phyloP scores from a whole-genome alignment of 768 basidiomycete genomes.

The Phaffia australis region DNA sequence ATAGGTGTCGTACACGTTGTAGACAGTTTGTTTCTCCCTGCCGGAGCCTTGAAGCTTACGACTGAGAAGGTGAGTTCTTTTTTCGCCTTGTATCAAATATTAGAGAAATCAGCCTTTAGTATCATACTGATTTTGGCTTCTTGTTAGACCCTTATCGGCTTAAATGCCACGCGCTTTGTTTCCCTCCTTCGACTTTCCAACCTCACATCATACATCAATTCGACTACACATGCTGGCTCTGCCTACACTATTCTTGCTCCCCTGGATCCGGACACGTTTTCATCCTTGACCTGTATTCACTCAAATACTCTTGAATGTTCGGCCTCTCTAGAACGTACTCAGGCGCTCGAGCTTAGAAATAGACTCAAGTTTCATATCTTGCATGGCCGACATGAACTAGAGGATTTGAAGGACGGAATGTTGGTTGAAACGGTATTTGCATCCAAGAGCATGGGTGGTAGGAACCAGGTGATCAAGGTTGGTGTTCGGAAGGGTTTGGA shows the following conservation, averaged over 20 bases:
- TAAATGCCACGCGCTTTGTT: conserved; percentile 86
- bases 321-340: conserved; percentile 56
- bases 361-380: conserved; percentile 83
- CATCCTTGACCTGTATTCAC: neutral
- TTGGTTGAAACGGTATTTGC: conserved; percentile 66
- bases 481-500: conserved; percentile 39
- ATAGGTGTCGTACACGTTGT: conserved; percentile 75
- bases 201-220: conserved; percentile 44
- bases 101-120: too few species aligned
- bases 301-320: neutral
- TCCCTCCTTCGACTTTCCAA: conserved; percentile 74
- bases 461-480: conserved; percentile 40
- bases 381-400: conserved; percentile 61
- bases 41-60: conserved; percentile 63
- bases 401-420: conserved; percentile 60
- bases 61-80: conserved; percentile 64
- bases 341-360: conserved; percentile 52
- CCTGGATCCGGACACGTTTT: conserved; percentile 49
- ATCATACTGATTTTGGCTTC: neutral
- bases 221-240: conserved; percentile 30
- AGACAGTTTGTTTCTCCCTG: conserved; percentile 67
- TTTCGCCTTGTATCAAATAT: neutral
- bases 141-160: conserved; percentile 51
- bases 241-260: conserved; percentile 86
- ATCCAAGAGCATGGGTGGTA: conserved; percentile 37